Evolutionary conservation across 2,329 filamentous ascomycete species (phyloP), one percentile per base, ranked within the genome.

Genomic region (Diplodia sapinea): DNA sequence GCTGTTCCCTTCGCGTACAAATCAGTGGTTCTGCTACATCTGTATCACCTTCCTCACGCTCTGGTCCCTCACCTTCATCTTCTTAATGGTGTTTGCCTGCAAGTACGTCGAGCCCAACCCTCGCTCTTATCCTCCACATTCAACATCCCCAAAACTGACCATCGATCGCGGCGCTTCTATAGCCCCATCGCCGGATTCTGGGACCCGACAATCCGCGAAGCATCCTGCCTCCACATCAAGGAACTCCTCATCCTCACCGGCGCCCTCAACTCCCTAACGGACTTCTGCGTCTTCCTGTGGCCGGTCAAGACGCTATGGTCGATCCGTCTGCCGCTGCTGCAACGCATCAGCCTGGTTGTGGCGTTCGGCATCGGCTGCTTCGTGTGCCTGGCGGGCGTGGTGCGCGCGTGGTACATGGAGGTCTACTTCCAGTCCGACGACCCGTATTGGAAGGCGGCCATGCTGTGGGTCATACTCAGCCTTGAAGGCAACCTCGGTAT

Each of bases 251-350:
- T 75, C 9, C 66, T 71, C 4, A 70, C 74, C 29, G 73, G 74
- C 11, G 72, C 71, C 4, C 47, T 76, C 54, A 77, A 77, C 59
- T 76, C 72, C 61, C 54, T 75, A 6, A 78, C 74, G 64, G 76
- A 78, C 68, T 76, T 78, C 33, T 33, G 75, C 7, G 72, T 77
- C 31, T 77, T 75, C 69, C 71, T 77, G 4, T 77, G 75, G 75
- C 75, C 75, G 0, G 73, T 73, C 1, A 71, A 71, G 43, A 73
- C 75, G 43, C 72, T 78, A 7, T 68, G 72, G 29, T 71, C 67
- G 1, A 71, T 78, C 8, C 71, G 70, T 17, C 70, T 76, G 1
- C 77, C 76, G 6, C 65, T 71, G 3, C 70, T 72, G 9, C 74
- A 76, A 55, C 72, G 75, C 1, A 49, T 76, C 7, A 75, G 74